Conservation (phyloP, 2,329 filamentous ascomycete genomes). For the Cladosporium sphaerospermum region DNA sequence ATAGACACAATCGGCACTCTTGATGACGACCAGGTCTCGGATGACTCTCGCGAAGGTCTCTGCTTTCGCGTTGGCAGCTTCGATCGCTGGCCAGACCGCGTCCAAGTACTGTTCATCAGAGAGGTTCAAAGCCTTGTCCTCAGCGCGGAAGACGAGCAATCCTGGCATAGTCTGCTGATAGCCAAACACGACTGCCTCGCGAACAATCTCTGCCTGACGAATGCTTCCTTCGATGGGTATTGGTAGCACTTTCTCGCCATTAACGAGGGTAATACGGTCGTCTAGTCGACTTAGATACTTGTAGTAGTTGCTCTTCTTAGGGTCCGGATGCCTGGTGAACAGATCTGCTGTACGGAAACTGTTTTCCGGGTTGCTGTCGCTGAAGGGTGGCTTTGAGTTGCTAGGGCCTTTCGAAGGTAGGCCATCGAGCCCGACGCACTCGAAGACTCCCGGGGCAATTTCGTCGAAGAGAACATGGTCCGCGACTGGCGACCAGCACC, state of each 20-base stretch:
- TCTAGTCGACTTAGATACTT: conserved; percentile 43
- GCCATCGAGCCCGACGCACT: conserved; percentile 35
- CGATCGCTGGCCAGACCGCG: conserved; percentile 44
- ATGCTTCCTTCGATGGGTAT: conserved; percentile 49
- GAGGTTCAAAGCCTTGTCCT: conserved; percentile 38
- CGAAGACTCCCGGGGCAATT: conserved; percentile 36
- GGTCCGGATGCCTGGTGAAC: conserved; percentile 38
- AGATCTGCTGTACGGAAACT: conserved; percentile 47
- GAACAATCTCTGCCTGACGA: conserved; percentile 46
- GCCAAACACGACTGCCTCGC: conserved; percentile 54
- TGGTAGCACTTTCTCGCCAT: conserved; percentile 47
- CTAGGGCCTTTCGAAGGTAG: conserved; percentile 32
- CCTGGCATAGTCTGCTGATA: conserved; percentile 48
- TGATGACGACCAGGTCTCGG: conserved; percentile 47
- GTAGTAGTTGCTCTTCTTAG: conserved; percentile 39
- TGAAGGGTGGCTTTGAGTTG: conserved; percentile 33
- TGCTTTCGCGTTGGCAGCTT: conserved; percentile 45
- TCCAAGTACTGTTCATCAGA: conserved; percentile 43
- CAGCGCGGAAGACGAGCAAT: conserved; percentile 45
- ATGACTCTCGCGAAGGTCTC: conserved; percentile 51
- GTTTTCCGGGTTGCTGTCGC: conserved; percentile 35
- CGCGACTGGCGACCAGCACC: conserved; percentile 29
- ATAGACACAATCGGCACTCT: conserved; percentile 42
- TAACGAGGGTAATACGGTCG: conserved; percentile 43
- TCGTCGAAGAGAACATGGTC: conserved; percentile 28